Base-by-base conservation (phyloP, 2,329 filamentous ascomycete species). In the Neopestalotiopsis clavispora region DNA sequence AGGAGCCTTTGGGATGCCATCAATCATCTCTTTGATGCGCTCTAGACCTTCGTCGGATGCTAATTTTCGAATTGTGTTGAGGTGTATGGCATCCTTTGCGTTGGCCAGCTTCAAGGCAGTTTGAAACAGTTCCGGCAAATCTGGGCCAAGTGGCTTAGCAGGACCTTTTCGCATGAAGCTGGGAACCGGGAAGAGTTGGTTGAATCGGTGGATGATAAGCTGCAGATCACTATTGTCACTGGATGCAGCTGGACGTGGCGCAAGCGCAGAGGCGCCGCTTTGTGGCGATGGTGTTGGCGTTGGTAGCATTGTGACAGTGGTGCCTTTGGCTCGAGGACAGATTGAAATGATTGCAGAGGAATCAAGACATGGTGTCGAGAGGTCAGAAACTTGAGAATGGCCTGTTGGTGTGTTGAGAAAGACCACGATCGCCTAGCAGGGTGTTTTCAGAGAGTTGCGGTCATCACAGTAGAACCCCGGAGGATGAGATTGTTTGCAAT, bases 1-100 rank as follows among this genome's bases (percentile, higher is more conserved):
- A 17, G 12, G 5, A 49, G 38, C 38, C 6, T 45, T 13, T n/a
- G 23, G 14, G 38, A 65, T 52, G 30, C 4, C 40, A 23, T 28
- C 40, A 23, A 52, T 10, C n/a, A 65, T 23, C 23, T 65, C 62
- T 23, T 65, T 65, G 62, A 65, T 52, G 62, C 34, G 62, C n/a
- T 65, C 62, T 12, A 65, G 20, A 4, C 62, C 62, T 65, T 65
- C 62, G 1, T 65, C 62, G 13, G 62, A 49, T 2, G 38, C 62
- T 4, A 65, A 23, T n/a, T 23, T 34, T 65, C 30, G 38, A 38
- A 65, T 10, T 14, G 20, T 52, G 30, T 65, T 13, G 32, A 42
- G 40, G 10, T 52, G 20, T 9, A 65, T 30, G 4, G 38, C 17
- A 20, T 45, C 30, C 30, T 34, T 45, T 4, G 28, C 12, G 4